Evolutionary conservation across 2,329 filamentous ascomycete species (phyloP).

Genomic region (Hypoxylon sp.): DNA sequence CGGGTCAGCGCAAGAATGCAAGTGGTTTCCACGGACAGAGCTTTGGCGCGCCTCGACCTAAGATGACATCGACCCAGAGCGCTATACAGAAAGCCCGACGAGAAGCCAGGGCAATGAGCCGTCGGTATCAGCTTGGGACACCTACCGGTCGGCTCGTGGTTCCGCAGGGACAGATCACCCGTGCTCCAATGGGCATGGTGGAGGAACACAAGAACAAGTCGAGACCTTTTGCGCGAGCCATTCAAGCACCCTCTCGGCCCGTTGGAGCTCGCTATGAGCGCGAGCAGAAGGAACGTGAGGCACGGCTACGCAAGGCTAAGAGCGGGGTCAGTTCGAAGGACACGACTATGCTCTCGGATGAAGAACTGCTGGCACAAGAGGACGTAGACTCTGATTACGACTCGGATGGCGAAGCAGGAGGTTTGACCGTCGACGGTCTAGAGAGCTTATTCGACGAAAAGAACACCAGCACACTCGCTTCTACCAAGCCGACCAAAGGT

Average conservation of each 20-base stretch:
- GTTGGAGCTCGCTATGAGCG: slow-evolving; percentile 33
- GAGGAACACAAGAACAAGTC: slow-evolving; percentile 65
- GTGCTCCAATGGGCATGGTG: slow-evolving; percentile 69
- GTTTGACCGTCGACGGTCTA: slow-evolving; percentile 47
- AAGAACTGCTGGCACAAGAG: slow-evolving; percentile 51
- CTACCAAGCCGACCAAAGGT: slow-evolving; percentile 8
- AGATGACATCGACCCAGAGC: slow-evolving; percentile 65
- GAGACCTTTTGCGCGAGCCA: slow-evolving; percentile 49
- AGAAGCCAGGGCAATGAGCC: slow-evolving; percentile 69
- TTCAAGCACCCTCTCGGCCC: slow-evolving; percentile 38
- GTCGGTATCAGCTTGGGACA: slow-evolving; percentile 63
- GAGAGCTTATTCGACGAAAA: slow-evolving; percentile 45
- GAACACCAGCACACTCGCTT: slow-evolving; percentile 9
- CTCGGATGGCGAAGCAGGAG: slow-evolving; percentile 30
- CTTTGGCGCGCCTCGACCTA: slow-evolving; percentile 68
- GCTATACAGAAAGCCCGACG: slow-evolving; percentile 70
- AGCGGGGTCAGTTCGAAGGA: slow-evolving; percentile 16
- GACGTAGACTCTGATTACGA: slow-evolving; percentile 36
- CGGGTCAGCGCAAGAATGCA: slow-evolving; percentile 52
- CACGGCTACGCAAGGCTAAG: slow-evolving; percentile 57
- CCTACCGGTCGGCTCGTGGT: slow-evolving; percentile 56
- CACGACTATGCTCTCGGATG: slow-evolving; percentile 51
- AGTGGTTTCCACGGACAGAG: slow-evolving; percentile 55
- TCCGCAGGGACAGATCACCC: slow-evolving; percentile 59
- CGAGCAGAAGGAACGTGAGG: slow-evolving; percentile 58